phyloP scores from a whole-genome alignment of 305 asterid species.

The Lippia alba region DNA sequence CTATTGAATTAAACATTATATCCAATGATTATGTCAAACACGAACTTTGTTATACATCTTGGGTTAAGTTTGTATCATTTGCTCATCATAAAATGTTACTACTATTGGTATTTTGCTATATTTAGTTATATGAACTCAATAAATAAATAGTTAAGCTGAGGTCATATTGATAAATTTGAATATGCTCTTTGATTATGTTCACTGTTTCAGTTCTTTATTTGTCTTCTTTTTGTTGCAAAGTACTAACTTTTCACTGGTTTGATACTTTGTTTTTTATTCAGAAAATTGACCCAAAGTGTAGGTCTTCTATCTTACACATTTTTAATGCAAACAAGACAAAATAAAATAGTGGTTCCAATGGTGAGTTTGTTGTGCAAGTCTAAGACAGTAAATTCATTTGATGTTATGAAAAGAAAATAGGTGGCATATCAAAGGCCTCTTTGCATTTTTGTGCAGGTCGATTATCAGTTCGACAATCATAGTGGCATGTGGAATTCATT shows the following conservation, averaged over 20 bases:
- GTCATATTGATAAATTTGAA: slow-evolving; percentile 27
- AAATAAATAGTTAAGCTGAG: not conserved
- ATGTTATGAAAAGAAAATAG: slow-evolving; percentile 13
- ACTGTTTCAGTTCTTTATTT: slow-evolving; percentile 7
- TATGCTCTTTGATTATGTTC: slow-evolving; percentile 5
- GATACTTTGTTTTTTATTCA: slow-evolving; percentile 44
- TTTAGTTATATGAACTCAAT: slow-evolving; percentile 4
- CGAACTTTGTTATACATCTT: slow-evolving; percentile 19
- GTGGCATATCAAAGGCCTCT: slow-evolving; percentile 19
- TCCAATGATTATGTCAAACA: not conserved
- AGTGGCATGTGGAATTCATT: slow-evolving; percentile 61
- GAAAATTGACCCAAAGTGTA: slow-evolving; percentile 76
- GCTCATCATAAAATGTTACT: slow-evolving; percentile 1
- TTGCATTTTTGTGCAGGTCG: slow-evolving; percentile 60
- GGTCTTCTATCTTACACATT: slow-evolving; percentile 94
- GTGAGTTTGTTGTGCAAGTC: slow-evolving; percentile 55
- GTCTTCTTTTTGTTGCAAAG: slow-evolving; percentile 19
- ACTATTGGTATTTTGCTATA: not conserved
- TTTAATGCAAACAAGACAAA: slow-evolving; percentile 75
- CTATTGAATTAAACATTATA: not conserved
- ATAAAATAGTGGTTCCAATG: slow-evolving; percentile 94
- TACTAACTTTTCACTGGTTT: slow-evolving; percentile 19
- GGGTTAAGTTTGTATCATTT: slow-evolving; percentile 1
- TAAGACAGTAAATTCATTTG: slow-evolving; percentile 29
- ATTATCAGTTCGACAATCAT: slow-evolving; percentile 58